Percentiles rank a stretch among this genome's conserved stretches.
Evolutionary conservation across 179 eudicot species (phyloP).

Genomic region (Patellifolia procumbens): DNA sequence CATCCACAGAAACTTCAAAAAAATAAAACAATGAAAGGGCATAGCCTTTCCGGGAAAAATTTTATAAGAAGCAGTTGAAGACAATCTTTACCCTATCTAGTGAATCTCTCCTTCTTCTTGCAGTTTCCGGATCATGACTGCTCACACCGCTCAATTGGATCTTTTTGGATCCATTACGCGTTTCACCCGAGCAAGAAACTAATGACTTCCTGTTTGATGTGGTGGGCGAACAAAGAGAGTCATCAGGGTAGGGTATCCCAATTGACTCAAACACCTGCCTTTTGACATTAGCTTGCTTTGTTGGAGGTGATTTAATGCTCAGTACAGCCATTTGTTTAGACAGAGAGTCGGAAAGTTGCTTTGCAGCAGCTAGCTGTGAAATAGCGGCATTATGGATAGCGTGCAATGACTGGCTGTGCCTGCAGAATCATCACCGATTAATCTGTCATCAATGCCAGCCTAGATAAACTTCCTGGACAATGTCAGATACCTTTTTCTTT

Average conservation of each 20-base stretch:
- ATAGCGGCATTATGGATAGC: slow-evolving; percentile 66
- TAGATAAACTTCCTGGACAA: not conserved
- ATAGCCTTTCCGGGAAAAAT: not conserved
- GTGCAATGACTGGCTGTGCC: slow-evolving; percentile 67
- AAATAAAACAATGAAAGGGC: not conserved
- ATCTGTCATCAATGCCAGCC: slow-evolving; percentile 18
- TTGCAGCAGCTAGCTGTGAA: slow-evolving; percentile 87
- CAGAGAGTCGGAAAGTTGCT: slow-evolving; percentile 80
- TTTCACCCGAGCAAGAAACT: slow-evolving; percentile 34
- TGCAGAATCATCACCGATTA: slow-evolving; percentile 34
- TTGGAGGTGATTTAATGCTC: slow-evolving; percentile 55
- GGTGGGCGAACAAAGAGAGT: slow-evolving; percentile 49
- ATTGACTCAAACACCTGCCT: slow-evolving; percentile 80
- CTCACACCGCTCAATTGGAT: slow-evolving; percentile 42
- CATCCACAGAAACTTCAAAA: slow-evolving; percentile 12
- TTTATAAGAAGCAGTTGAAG: not conserved
- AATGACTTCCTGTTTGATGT: slow-evolving; percentile 33
- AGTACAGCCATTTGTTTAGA: slow-evolving; percentile 78
- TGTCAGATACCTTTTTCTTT: not conserved
- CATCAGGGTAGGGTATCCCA: slow-evolving; percentile 65
- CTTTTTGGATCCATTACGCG: slow-evolving; percentile 46
- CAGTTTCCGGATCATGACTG: slow-evolving; percentile 65
- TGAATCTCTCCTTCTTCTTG: slow-evolving; percentile 88
- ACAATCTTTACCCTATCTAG: slow-evolving; percentile 62
- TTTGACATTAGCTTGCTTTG: slow-evolving; percentile 50